These are phyloP conservation scores for Puccinia hordei DNA, from an alignment of 1,284 basidiomycete genomes.

Conservation along the genomic window DNA sequence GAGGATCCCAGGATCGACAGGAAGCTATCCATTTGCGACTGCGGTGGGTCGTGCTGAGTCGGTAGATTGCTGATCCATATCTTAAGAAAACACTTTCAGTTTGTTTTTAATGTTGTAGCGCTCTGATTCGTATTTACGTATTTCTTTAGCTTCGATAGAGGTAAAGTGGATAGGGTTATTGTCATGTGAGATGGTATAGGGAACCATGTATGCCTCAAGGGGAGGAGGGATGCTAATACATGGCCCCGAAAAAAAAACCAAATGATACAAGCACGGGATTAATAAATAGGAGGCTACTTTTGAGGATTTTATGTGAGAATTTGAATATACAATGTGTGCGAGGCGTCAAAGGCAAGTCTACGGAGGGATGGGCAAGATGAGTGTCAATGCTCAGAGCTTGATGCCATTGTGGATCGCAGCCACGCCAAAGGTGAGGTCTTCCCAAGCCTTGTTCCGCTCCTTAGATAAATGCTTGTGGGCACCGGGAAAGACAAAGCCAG, in stretches of 20 bases:
- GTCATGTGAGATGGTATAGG: no score
- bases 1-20: no score
- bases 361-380: neutral
- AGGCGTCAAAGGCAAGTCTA: neutral
- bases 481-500: constrained; percentile 59
- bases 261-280: neutral
- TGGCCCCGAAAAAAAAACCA: neutral
- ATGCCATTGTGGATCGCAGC: constrained; percentile 58
- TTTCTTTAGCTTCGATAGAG: no score
- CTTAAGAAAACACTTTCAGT: no score
- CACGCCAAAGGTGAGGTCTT: constrained; percentile 57
- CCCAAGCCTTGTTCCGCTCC: constrained; percentile 53
- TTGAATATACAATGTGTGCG: neutral
- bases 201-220: neutral
- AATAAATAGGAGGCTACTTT: neutral
- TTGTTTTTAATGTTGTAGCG: no score
- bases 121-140: no score
- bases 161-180: no score
- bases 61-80: no score
- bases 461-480: constrained; percentile 31
- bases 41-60: no score
- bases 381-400: constrained; percentile 52
- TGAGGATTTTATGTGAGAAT: neutral
- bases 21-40: no score
- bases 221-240: neutral